Evolutionary conservation across 805 yeast species (phyloP), one percentile per base, ranked within the genome.

Genomic region (Lipomyces yamanashiensis): DNA sequence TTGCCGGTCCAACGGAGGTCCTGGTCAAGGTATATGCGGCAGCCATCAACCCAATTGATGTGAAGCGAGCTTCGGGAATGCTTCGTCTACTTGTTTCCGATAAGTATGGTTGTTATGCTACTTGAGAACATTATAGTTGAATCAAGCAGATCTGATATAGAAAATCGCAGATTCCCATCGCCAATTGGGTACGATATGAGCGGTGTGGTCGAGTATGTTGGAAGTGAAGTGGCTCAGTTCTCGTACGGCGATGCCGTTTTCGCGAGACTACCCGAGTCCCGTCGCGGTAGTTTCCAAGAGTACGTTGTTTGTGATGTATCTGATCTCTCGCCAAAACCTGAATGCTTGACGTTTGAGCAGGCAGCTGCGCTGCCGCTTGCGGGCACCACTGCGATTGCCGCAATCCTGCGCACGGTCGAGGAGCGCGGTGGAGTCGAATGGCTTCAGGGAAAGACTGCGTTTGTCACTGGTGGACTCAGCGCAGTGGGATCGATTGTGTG

Each of bases 291-390:
- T 2, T 54, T 61, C 23, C 67, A 62, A 28, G 73, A 70, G 40
- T 70, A 51, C 44, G 52, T 54, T 12, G 58, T 61, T 5, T 52
- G 52, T 4, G 43, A 33, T 9, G 63, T 28, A 23, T n/a, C 37
- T n/a, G 37, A 41, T 9, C 54, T 64, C 9, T 61, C 63, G 10
- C 15, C 28, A 40, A 66, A 60, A 48, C 72, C 72, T 33, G 55
- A 53, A 28, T 58, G 54, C 19, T 37, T 67, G 48, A 41, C 69
- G 3, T 62, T 69, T 37, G 63, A 41, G 10, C 68, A 69, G n/a
- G 64, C 72, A 1, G 69, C 74, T 1, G 64, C 62, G 1, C 36
- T 68, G 33, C 72, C 73, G 2, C 59, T 69, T 21, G 68, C 60
- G 1, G 53, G 65, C 4, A 52, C 55, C 10, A 67, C 73, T 5